Conservation (phyloP, 441 rosid genomes). For the Raphanus hybrid region DNA sequence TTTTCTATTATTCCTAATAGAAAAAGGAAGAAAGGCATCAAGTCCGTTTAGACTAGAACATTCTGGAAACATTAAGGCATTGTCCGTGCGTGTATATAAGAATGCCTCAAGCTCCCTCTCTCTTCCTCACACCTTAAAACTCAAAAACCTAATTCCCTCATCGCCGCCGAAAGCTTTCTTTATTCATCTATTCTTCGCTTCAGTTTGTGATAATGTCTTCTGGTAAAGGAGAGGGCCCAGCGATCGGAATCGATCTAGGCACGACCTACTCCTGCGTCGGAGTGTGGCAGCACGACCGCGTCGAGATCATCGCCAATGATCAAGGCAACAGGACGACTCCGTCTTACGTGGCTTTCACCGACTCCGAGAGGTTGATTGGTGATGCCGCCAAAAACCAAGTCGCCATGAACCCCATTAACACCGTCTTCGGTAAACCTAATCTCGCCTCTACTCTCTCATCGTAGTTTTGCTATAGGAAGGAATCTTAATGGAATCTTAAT, state of each 20-base stretch:
- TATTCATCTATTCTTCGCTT: too few relatives aligned
- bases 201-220: neutral
- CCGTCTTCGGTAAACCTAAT: neutral
- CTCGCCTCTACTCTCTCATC: neutral
- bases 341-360: constrained; percentile 24
- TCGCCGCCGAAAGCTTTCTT: neutral
- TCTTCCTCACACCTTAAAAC: neutral
- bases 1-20: neutral
- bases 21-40: neutral
- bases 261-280: constrained; percentile 3
- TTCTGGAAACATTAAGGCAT: neutral
- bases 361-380: constrained; percentile 15
- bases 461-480: neutral
- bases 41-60: too few relatives aligned
- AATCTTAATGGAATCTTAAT: neutral
- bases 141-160: neutral
- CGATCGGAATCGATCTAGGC: constrained; percentile 54
- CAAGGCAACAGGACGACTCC: constrained; percentile 1
- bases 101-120: neutral
- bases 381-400: neutral
- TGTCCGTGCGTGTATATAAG: neutral
- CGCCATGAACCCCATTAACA: neutral
- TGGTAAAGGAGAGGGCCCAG: constrained; percentile 63
- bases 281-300: constrained; percentile 3
- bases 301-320: neutral